These are phyloP conservation scores for Candida silvatica DNA, from an alignment of 805 yeast species.

Conservation along the genomic window DNA sequence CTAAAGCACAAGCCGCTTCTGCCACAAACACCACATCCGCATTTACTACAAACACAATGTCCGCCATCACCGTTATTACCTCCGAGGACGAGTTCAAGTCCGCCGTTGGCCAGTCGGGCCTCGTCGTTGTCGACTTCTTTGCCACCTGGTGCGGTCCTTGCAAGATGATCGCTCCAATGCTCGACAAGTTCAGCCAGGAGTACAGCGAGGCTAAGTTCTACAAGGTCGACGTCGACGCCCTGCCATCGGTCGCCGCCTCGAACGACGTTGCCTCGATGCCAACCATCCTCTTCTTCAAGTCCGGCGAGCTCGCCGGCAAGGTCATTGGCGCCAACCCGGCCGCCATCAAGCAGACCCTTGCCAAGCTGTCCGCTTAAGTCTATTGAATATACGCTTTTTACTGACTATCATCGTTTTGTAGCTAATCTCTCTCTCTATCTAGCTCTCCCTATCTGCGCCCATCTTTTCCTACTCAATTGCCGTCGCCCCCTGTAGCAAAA, in stretches of 20 bases:
- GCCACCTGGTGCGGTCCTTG: slow-evolving; percentile 99
- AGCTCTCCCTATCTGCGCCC: no score
- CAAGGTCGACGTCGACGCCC: slow-evolving; percentile 89
- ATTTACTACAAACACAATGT: slow-evolving; percentile 4
- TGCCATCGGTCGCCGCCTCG: slow-evolving; percentile 66
- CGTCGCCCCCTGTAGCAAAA: no score
- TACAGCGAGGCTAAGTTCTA: slow-evolving; percentile 65
- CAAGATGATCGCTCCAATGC: slow-evolving; percentile 91
- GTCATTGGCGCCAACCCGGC: slow-evolving; percentile 89
- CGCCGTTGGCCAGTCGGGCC: slow-evolving; percentile 49
- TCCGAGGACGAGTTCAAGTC: slow-evolving; percentile 52
- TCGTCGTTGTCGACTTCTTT: slow-evolving; percentile 90
- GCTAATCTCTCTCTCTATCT: no score
- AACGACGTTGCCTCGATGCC: slow-evolving; percentile 52
- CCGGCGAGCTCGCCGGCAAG: slow-evolving; percentile 69
- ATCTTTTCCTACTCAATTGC: no score
- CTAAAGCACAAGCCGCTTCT: no score
- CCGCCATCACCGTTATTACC: slow-evolving; percentile 31
- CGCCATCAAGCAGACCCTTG: slow-evolving; percentile 58
- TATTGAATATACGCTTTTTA: no score
- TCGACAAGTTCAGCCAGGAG: slow-evolving; percentile 70
- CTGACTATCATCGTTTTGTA: no score
- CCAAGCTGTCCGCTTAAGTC: slow-evolving; percentile 11
- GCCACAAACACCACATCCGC: no score
- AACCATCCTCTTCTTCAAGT: slow-evolving; percentile 66